These are phyloP conservation scores for Lactuca sativa DNA, from an alignment of 129 eudicot species.

Conservation along the genomic window DNA sequence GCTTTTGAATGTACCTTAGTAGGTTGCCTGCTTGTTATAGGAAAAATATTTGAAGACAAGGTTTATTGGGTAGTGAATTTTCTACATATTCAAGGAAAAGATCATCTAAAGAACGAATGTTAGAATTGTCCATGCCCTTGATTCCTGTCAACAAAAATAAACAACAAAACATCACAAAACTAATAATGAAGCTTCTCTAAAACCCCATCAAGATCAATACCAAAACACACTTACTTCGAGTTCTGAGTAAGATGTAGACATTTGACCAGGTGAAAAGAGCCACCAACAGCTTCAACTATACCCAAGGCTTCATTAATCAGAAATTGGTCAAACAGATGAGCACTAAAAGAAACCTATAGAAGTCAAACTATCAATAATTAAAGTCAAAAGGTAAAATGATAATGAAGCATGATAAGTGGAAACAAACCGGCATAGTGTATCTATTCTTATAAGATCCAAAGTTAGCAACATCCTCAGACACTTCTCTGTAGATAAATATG, in stretches of 20 bases:
- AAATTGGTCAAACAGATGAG: constrained; percentile 93
- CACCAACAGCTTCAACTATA: constrained; percentile 95
- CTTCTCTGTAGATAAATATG: constrained; percentile 45
- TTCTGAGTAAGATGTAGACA: constrained; percentile 87
- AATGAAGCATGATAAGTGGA: constrained; percentile 18
- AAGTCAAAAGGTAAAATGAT: constrained; percentile 20
- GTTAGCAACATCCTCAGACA: constrained; percentile 28
- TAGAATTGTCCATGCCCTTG: constrained; percentile 16
- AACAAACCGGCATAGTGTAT: constrained; percentile 61
- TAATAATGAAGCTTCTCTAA: constrained; percentile 1
- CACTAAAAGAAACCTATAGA: constrained; percentile 87
- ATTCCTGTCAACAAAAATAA: constrained; percentile 6
- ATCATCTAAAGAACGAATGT: constrained; percentile 42
- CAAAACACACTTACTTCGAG: constrained; percentile 61
- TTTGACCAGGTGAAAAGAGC: constrained; percentile 86
- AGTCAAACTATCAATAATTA: constrained; percentile 12
- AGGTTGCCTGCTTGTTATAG: no score
- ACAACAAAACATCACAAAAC: constrained; percentile 27
- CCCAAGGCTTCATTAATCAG: constrained; percentile 92
- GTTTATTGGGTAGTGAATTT: constrained; percentile 25
- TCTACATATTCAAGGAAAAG: constrained; percentile 47
- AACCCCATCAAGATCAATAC: constrained; percentile 42
- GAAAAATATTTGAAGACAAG: constrained; percentile 54
- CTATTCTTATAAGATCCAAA: constrained; percentile 44
- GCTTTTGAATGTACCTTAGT: no score